Evolutionary conservation across 768 basidiomycete genomes (phyloP).

Genomic region (Dioszegia aurantiaca): DNA sequence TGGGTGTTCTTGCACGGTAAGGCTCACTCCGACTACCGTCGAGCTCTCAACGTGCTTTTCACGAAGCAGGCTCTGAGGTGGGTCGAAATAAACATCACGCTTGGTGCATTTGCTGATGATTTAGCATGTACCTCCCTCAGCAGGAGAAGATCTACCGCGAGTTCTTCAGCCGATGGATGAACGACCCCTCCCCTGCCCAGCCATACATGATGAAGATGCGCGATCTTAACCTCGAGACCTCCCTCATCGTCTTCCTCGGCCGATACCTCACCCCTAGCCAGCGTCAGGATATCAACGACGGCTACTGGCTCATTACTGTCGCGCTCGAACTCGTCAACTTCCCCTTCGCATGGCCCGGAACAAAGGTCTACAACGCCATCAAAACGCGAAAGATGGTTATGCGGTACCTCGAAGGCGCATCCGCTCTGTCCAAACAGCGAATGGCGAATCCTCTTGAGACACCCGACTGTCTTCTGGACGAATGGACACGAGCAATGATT

Average conservation of each 20-base stretch:
- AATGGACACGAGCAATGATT: slow-evolving; percentile 75
- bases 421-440: slow-evolving; percentile 70
- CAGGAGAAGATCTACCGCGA: slow-evolving; percentile 79
- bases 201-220: slow-evolving; percentile 82
- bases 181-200: slow-evolving; percentile 55
- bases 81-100: slow-evolving; percentile 30
- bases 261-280: slow-evolving; percentile 78
- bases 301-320: slow-evolving; percentile 93
- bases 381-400: slow-evolving; percentile 83
- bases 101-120: background rate
- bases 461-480: slow-evolving; percentile 85
- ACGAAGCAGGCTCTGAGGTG: slow-evolving; percentile 90
- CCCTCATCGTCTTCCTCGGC: slow-evolving; percentile 92
- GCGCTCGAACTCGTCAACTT: slow-evolving; percentile 99
- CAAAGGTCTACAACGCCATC: slow-evolving; percentile 90
- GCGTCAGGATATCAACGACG: slow-evolving; percentile 75
- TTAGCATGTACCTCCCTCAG: slow-evolving; percentile 74
- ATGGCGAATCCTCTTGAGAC: slow-evolving; percentile 72
- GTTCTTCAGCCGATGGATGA: slow-evolving; percentile 72
- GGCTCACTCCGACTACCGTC: slow-evolving; percentile 87
- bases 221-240: slow-evolving; percentile 94
- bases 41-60: slow-evolving; percentile 83
- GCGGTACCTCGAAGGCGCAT: slow-evolving; percentile 66
- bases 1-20: slow-evolving; percentile 99
- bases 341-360: slow-evolving; percentile 89